Evolutionary conservation across 805 yeast genomes (phyloP).

Genomic region (Lipomyces yamadae): DNA sequence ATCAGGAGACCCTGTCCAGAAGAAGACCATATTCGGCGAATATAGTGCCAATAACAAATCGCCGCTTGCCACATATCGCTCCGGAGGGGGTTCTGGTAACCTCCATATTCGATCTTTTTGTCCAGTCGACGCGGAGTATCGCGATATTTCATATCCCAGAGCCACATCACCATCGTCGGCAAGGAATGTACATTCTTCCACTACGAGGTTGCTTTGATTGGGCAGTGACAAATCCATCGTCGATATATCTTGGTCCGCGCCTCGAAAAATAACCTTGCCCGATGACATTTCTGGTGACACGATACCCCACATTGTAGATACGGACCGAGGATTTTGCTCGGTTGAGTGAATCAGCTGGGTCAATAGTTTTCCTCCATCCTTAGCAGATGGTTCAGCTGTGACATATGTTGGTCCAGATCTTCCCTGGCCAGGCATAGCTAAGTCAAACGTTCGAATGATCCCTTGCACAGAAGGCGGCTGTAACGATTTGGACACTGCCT

Average conservation of each 20-base stretch:
- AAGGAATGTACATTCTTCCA: constrained; percentile 16
- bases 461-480: constrained; percentile 6
- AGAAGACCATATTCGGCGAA: constrained; percentile 30
- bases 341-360: constrained; percentile 8
- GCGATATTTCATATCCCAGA: constrained; percentile 13
- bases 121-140: constrained; percentile 12
- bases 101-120: constrained; percentile 14
- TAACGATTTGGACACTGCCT: constrained; percentile 1
- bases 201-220: constrained; percentile 20
- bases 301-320: constrained; percentile 2
- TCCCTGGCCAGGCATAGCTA: constrained; percentile 21
- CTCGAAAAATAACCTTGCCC: constrained; percentile 9
- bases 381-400: constrained; percentile 11
- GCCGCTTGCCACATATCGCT: constrained; percentile 19
- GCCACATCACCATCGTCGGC: constrained; percentile 10
- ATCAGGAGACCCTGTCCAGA: constrained; percentile 23
- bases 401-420: constrained; percentile 21
- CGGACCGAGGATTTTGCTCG: constrained; percentile 14
- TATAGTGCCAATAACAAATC: constrained; percentile 20
- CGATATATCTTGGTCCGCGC: constrained; percentile 18
- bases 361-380: constrained; percentile 15
- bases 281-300: constrained; percentile 9
- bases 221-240: constrained; percentile 16
- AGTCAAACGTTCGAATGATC: constrained; percentile 16
- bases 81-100: constrained; percentile 21